A percentile compares a stretch with the other conserved stretches of the same genome.
Evolutionary conservation across 2,329 filamentous ascomycete genomes (phyloP).

Genomic region (Beauveria rudraprayagi): DNA sequence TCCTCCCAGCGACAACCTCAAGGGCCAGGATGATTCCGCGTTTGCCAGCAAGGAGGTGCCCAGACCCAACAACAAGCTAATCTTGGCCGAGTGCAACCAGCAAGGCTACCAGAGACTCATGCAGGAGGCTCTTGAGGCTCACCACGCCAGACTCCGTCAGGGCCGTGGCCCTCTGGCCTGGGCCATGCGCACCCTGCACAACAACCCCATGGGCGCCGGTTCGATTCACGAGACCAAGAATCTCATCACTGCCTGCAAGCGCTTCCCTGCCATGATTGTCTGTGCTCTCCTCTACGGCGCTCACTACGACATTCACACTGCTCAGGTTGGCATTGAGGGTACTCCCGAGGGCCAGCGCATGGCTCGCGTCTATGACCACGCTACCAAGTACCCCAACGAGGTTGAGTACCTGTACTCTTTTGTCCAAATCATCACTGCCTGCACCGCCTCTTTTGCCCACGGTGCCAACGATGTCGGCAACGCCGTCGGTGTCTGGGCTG

Average conservation of each 20-base stretch:
- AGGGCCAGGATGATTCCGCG: conserved; percentile 19
- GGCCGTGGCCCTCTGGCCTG: conserved; percentile 64
- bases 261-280: conserved; percentile 60
- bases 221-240: conserved; percentile 69
- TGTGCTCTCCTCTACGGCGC: conserved; percentile 62
- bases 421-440: conserved; percentile 58
- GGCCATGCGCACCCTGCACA: conserved; percentile 70
- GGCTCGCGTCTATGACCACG: conserved; percentile 56
- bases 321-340: conserved; percentile 60
- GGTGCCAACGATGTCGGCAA: conserved; percentile 73
- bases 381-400: conserved; percentile 60
- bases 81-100: conserved; percentile 40
- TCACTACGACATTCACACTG: conserved; percentile 75
- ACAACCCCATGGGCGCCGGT: conserved; percentile 65
- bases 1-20: conserved; percentile 16
- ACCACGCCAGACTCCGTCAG: conserved; percentile 56
- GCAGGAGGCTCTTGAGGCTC: conserved; percentile 44
- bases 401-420: conserved; percentile 64
- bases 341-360: conserved; percentile 68
- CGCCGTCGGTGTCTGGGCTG: conserved; percentile 61
- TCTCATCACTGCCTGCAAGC: conserved; percentile 53
- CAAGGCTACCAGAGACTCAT: conserved; percentile 53
- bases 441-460: conserved; percentile 66
- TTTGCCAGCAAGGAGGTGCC: conserved; percentile 26
- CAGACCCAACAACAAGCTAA: conserved; percentile 33